A percentile compares a stretch with the other conserved stretches of the same genome.
These are phyloP conservation scores for Candida hungchunana DNA, from an alignment of 805 yeast species.

Conservation along the genomic window DNA sequence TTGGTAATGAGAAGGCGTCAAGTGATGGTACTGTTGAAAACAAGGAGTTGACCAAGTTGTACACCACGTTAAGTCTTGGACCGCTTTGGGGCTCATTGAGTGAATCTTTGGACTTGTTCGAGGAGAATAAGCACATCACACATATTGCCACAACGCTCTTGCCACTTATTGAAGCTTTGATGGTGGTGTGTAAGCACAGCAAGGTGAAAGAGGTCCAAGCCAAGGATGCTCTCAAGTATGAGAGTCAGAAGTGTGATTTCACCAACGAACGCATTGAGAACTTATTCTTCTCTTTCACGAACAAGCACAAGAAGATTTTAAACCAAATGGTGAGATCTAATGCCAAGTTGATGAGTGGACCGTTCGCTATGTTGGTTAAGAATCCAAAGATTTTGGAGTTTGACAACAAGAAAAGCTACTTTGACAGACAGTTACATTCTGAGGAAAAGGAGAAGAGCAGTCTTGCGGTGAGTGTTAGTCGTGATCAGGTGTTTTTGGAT, in stretches of 20 bases:
- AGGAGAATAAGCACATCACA: constrained; percentile 49
- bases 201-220: constrained; percentile 53
- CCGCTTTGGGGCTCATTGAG: constrained; percentile 82
- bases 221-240: constrained; percentile 55
- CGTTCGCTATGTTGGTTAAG: constrained; percentile 82
- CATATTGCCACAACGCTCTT: constrained; percentile 75
- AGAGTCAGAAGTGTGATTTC: constrained; percentile 61
- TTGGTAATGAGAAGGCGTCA: constrained; percentile 29
- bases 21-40: constrained; percentile 4
- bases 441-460: constrained; percentile 38
- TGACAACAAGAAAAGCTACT: constrained; percentile 87
- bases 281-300: constrained; percentile 81
- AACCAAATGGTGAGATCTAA: constrained; percentile 89
- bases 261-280: constrained; percentile 71
- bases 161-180: constrained; percentile 85
- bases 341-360: constrained; percentile 93
- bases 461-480: constrained; percentile 64
- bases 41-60: constrained; percentile 54
- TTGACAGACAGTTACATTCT: constrained; percentile 66
- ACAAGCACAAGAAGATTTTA: constrained; percentile 79
- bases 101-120: constrained; percentile 61
- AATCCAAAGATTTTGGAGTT: constrained; percentile 90
- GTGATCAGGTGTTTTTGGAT: constrained; percentile 90
- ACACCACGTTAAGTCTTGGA: constrained; percentile 66
- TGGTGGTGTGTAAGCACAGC: constrained; percentile 94